Base-by-base conservation (phyloP, 1,284 basidiomycete species). In the Bjerkandera adusta region DNA sequence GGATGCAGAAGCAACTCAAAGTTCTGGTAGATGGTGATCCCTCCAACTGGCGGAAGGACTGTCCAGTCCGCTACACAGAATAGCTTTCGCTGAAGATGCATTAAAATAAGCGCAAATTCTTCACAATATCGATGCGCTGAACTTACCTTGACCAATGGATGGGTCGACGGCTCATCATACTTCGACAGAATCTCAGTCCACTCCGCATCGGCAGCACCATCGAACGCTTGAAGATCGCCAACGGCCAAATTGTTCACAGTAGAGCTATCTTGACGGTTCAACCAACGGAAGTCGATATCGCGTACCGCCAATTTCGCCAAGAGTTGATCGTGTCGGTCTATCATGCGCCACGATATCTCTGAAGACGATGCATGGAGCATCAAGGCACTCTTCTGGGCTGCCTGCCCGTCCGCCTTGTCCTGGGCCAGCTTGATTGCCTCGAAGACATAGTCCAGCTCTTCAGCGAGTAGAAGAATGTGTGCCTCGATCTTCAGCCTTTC, bases 341-440 rank as follows among this genome's bases (percentile, higher is more conserved):
- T 71, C 92, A 99, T 97, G 55, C 82, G 81, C 94, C 95, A 99
- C 0, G 91, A 92, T 42, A 99, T 85, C 61, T 95, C 89, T 7
- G 85, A 81, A 0, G 93, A 92, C 4, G 83, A 83, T 0, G 92
- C 84, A 55, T 91, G 85, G 20, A 97, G 68, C 33, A 91, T 77
- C 30, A 95, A 72, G 1, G 92, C 90, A 0, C 89, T 90, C 58
- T 92, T 88, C 51, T 86, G 82, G 50, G 89, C 88, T 10, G 82
- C 70, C 36, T 77, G 73, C 41, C 85, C 85, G 48, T 86, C 87
- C 36, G 75, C 75, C 52, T 81, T 80, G 57, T 87, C 87, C 62
- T 93, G 89, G 35, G 88, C 86, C 50, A 83, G 75, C 54, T 85
- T 84, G 60, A 98, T 92, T 0, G 92, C 92, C 43, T 94, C 92